phyloP scores from a whole-genome alignment of 2,329 filamentous ascomycete genomes.

The Fusarium caatingaense region DNA sequence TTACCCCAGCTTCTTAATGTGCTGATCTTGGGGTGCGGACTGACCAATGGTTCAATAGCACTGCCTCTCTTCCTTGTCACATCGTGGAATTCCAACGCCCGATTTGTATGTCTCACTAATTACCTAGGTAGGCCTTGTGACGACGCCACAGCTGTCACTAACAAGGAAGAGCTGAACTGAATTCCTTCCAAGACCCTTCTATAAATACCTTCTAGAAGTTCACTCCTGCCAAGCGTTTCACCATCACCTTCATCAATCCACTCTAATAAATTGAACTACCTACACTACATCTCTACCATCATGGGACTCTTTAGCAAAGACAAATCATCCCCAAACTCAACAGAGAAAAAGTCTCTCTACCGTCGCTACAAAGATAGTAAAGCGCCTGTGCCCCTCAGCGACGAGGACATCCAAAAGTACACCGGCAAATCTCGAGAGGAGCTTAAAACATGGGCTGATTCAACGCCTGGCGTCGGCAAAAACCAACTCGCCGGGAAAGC shows the following conservation, averaged over 20 bases:
- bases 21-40: neutral
- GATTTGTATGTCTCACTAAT: conserved; percentile 2
- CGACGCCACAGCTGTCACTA: neutral
- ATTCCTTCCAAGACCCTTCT: neutral
- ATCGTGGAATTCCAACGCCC: neutral
- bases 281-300: neutral
- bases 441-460: conserved; percentile 53
- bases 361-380: conserved; percentile 50
- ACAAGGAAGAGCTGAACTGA: neutral
- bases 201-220: conserved; percentile 21
- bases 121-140: conserved; percentile 14
- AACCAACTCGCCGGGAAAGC: conserved; percentile 54
- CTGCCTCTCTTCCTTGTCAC: neutral
- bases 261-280: neutral
- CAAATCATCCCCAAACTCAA: conserved; percentile 2
- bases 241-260: neutral
- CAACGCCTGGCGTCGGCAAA: conserved; percentile 54
- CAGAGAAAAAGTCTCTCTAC: conserved; percentile 43
- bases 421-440: conserved; percentile 54
- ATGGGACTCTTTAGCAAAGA: conserved; percentile 14
- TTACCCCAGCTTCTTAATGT: neutral
- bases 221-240: neutral
- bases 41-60: neutral
- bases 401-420: conserved; percentile 56
- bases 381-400: conserved; percentile 48